These are phyloP conservation scores for Akanthomyces lecanii DNA, from an alignment of 2,329 filamentous ascomycete genomes.

Conservation along the genomic window DNA sequence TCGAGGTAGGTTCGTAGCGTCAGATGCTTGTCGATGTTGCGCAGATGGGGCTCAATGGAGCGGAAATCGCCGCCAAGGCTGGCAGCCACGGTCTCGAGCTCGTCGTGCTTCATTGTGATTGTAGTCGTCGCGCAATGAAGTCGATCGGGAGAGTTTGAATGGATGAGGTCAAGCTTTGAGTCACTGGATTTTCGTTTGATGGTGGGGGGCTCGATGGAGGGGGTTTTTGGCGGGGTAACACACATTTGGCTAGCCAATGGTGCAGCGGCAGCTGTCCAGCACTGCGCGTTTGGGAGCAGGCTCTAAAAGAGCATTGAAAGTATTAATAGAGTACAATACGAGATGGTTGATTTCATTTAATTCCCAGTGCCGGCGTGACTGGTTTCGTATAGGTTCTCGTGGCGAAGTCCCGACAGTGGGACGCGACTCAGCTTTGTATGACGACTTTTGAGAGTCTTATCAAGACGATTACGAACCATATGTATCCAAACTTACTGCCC, in stretches of 20 bases:
- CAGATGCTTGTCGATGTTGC: constrained; percentile 80
- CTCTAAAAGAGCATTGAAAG: too few relatives aligned
- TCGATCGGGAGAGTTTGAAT: not conserved
- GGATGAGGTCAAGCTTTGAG: constrained; percentile 18
- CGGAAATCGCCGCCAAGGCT: constrained; percentile 70
- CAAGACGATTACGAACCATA: too few relatives aligned
- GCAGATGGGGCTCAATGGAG: constrained; percentile 68
- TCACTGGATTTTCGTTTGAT: constrained; percentile 25
- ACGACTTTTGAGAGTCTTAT: too few relatives aligned
- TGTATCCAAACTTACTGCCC: too few relatives aligned
- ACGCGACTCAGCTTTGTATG: too few relatives aligned
- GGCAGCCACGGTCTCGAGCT: constrained; percentile 48
- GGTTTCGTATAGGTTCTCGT: too few relatives aligned
- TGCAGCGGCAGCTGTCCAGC: too few relatives aligned
- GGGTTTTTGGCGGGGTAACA: constrained; percentile 16
- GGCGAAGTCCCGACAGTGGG: too few relatives aligned
- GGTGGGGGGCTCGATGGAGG: constrained; percentile 20
- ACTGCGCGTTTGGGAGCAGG: too few relatives aligned
- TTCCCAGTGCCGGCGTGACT: too few relatives aligned
- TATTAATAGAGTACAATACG: too few relatives aligned
- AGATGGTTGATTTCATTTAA: too few relatives aligned
- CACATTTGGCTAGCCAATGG: not conserved
- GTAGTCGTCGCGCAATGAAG: constrained; percentile 3
- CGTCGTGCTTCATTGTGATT: constrained; percentile 52
- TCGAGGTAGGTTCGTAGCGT: constrained; percentile 81